These are phyloP conservation scores for Aspergillus indologenus DNA, from an alignment of 495 filamentous ascomycete genomes.

Conservation along the genomic window DNA sequence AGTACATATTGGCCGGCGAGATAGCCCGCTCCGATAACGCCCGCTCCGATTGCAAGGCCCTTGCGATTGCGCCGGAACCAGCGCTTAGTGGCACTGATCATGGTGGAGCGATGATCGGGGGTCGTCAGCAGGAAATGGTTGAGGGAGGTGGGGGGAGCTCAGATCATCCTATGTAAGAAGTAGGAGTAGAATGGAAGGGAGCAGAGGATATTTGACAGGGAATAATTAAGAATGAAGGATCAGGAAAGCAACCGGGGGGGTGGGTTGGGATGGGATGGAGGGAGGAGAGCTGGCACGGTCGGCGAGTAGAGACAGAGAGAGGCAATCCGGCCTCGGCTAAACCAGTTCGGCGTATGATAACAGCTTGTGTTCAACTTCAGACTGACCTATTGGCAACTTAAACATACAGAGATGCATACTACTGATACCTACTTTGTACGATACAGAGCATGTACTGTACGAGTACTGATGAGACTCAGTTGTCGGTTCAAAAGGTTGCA, in stretches of 20 bases:
- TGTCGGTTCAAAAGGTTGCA: neutral
- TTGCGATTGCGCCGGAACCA: conserved; percentile 93
- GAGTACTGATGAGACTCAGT: no score
- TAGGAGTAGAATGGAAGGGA: neutral
- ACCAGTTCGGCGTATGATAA: conserved; percentile 2
- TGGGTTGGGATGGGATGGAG: no score
- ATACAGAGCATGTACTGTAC: no score
- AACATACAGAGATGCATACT: no score
- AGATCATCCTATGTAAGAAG: conserved; percentile 17
- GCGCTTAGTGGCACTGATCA: conserved; percentile 78
- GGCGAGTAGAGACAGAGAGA: conserved; percentile 4
- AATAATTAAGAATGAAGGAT: conserved; percentile 10
- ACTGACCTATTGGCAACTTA: no score
- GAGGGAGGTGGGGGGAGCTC: no score
- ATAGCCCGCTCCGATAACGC: conserved; percentile 86
- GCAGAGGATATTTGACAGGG: conserved; percentile 7
- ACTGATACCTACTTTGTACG: no score
- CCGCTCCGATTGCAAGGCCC: conserved; percentile 79
- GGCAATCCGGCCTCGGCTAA: conserved; percentile 38
- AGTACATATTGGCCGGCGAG: conserved; percentile 89
- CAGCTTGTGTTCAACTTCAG: conserved; percentile 1
- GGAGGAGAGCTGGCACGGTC: conserved; percentile 19
- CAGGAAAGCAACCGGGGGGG: conserved; percentile 13
- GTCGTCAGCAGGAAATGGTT: conserved; percentile 12
- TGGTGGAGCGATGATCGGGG: conserved; percentile 37